Evolutionary conservation across 2,329 filamentous ascomycete species (phyloP).

Genomic region (Trichoderma sp.): DNA sequence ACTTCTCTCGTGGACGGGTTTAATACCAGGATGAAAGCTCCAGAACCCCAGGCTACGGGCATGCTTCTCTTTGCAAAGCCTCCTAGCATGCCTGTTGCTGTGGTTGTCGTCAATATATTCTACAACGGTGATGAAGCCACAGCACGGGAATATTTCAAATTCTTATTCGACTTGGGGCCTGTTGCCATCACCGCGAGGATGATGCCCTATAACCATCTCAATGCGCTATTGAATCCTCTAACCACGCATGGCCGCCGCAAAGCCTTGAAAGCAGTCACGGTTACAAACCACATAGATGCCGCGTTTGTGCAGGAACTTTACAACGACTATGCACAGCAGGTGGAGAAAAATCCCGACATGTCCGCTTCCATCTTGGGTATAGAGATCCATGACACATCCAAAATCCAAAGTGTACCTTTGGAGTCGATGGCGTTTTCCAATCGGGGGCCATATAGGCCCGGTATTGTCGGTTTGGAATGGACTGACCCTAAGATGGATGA

Average conservation of each 20-base stretch:
- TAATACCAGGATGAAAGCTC: constrained; percentile 30
- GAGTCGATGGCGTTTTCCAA: constrained; percentile 35
- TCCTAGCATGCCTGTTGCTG: not conserved
- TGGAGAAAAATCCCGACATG: constrained; percentile 30
- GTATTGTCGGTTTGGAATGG: constrained; percentile 5
- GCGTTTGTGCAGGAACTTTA: not conserved
- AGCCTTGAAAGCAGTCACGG: constrained; percentile 44
- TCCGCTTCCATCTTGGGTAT: constrained; percentile 36
- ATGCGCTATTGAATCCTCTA: constrained; percentile 35
- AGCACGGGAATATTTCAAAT: constrained; percentile 39
- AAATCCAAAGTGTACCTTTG: constrained; percentile 33
- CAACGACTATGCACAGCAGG: constrained; percentile 34
- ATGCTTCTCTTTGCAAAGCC: constrained; percentile 38
- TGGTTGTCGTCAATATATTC: constrained; percentile 25
- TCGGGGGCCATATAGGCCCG: constrained; percentile 1
- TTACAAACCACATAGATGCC: constrained; percentile 42
- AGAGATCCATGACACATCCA: constrained; percentile 44
- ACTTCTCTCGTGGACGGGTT: constrained; percentile 31
- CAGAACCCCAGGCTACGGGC: constrained; percentile 28
- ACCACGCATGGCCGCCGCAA: constrained; percentile 41
- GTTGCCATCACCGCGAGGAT: constrained; percentile 39
- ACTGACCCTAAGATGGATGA: not conserved
- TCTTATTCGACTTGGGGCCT: constrained; percentile 40
- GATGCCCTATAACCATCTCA: constrained; percentile 45
- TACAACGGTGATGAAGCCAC: constrained; percentile 38